phyloP scores from a whole-genome alignment of 257 asterid genomes.

The Prunella vulgaris region DNA sequence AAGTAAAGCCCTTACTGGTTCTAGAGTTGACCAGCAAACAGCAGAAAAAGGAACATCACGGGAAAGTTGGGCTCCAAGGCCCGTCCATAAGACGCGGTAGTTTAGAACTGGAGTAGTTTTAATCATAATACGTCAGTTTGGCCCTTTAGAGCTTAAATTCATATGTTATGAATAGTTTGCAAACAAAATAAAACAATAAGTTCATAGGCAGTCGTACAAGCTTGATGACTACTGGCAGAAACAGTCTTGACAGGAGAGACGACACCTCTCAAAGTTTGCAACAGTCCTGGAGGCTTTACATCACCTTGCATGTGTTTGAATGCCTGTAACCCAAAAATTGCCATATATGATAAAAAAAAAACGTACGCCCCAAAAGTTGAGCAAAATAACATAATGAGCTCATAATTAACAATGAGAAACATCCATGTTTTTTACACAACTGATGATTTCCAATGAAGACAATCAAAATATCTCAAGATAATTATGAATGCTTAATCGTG shows the following conservation, averaged over 20 bases:
- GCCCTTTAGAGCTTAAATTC: background rate
- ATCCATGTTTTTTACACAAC: background rate
- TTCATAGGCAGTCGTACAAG: slow-evolving; percentile 39
- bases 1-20: slow-evolving; percentile 54
- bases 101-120: slow-evolving; percentile 37
- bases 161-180: background rate
- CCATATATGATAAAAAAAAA: background rate
- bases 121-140: background rate
- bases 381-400: background rate
- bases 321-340: slow-evolving; percentile 38
- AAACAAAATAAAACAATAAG: background rate
- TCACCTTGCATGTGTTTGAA: slow-evolving; percentile 57
- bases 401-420: background rate
- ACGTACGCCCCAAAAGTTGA: background rate
- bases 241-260: slow-evolving; percentile 48
- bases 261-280: slow-evolving; percentile 61
- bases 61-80: slow-evolving; percentile 89
- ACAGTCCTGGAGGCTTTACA: slow-evolving; percentile 70
- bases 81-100: slow-evolving; percentile 76
- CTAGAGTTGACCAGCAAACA: slow-evolving; percentile 84
- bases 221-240: slow-evolving; percentile 38
- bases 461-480: background rate
- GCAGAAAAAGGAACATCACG: slow-evolving; percentile 97
- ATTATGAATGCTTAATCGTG: background rate
- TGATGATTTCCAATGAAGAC: background rate